Evolutionary conservation across 2,329 filamentous ascomycete genomes (phyloP), one percentile per base, ranked within the genome.

Genomic region (Diaporthe ilicicola): DNA sequence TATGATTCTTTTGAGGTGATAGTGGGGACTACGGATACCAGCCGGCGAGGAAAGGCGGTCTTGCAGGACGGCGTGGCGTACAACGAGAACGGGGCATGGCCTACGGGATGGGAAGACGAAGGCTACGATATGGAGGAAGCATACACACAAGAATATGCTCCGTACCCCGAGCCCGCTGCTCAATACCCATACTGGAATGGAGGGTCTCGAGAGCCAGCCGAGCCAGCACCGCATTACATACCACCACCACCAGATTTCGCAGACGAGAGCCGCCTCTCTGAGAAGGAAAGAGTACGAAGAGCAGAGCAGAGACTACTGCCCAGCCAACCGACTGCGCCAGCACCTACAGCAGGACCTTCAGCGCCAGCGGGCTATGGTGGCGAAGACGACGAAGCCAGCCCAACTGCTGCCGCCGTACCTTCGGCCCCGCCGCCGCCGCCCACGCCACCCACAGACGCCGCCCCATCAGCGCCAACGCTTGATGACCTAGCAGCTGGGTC

Each of bases 1-100:
- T 92, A 91, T 0, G 93, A 94, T 68, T 87, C 92, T 0, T 95
- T 98, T 76, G 94, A 98, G 79, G 89, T 97, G 17, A 86, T 97
- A 1, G 91, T 98, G 24, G 96, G 96, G 1, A 97, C 94, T 0
- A 88, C 88, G 44, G 95, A 99, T 79, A 95, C 91, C 75, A 88
- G 88, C 72, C 81, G 88, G 74, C 86, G 86, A 70, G 85, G 84
- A 70, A 78, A 77, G 71, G 55, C 72, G 67, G 44, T 75, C 12
- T 75, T 75, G 32, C 74, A 73, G 8, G 76, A 78, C 8, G 53
- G 72, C 9, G 73, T 73, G 1, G 19, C 68, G 5, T 72, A 74
- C 32, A 70, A 75, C 62, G 75, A 76, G 51, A 77, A 77, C 27
- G 75, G 74, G 5, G 70, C 61, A 1, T 76, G 75, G 72, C 70